phyloP scores from a whole-genome alignment of 352 stramenopile genomes.

The Pythium guiyangense region DNA sequence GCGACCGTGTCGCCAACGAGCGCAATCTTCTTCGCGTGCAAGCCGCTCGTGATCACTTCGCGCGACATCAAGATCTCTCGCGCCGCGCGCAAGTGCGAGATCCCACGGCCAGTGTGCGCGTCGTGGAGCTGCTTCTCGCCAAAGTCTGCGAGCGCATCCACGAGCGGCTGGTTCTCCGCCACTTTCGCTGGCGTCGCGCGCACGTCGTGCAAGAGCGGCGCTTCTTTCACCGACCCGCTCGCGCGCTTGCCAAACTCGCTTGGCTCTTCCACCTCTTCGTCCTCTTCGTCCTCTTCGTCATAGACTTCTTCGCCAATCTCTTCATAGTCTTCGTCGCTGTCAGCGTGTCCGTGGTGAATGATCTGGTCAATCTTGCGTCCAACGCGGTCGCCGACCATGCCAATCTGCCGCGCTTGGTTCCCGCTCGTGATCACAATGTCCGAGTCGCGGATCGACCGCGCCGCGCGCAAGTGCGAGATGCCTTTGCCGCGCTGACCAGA shows the following conservation, averaged over 20 bases:
- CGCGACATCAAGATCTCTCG: slow-evolving; percentile 39
- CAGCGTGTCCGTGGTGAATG: slow-evolving; percentile 56
- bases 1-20: slow-evolving; percentile 66
- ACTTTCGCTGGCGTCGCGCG: slow-evolving; percentile 29
- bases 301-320: slow-evolving; percentile 59
- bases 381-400: slow-evolving; percentile 52
- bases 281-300: slow-evolving; percentile 18
- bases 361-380: slow-evolving; percentile 77
- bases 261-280: slow-evolving; percentile 8
- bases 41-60: slow-evolving; percentile 37
- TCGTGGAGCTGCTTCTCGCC: slow-evolving; percentile 49
- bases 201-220: slow-evolving; percentile 54
- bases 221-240: slow-evolving; percentile 14
- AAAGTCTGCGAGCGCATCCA: slow-evolving; percentile 56
- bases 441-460: slow-evolving; percentile 49
- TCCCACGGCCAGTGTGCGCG: slow-evolving; percentile 49
- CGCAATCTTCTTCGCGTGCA: slow-evolving; percentile 48
- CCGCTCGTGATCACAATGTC: slow-evolving; percentile 46
- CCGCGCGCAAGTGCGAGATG: slow-evolving; percentile 69
- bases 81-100: slow-evolving; percentile 62
- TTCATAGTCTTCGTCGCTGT: slow-evolving; percentile 59
- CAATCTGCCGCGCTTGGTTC: slow-evolving; percentile 46
- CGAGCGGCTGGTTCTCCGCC: slow-evolving; percentile 53
- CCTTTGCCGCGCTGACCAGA: slow-evolving; percentile 60
- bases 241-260: slow-evolving; percentile 11